Evolutionary conservation across 805 yeast genomes (phyloP), one percentile per base, ranked within the genome.

Genomic region (Candida xiaguanensis): DNA sequence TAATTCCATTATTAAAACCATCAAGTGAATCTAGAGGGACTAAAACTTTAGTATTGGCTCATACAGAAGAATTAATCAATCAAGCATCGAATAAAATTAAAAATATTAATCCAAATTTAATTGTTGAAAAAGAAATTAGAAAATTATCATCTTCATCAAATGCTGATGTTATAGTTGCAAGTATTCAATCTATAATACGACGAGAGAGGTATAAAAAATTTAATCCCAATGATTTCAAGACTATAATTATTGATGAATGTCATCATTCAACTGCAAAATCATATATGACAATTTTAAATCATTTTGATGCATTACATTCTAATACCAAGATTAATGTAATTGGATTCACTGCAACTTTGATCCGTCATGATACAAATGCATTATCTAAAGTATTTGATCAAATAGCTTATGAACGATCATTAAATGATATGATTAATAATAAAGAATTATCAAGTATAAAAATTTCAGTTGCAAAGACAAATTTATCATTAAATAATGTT

Each of bases 281-380:
- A 1, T 91, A 90, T 65, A 32, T 61, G 13, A 67, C 70, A 22
- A 69, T 89, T 1, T 55, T 87, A 38, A 56, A 66, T 3, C 70
- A 85, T 51, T 87, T 90, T 50, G 65, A 66, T 0, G 81, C 82
- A 6, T 49, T 58, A 28, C 50, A 53, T 1, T 47, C 62, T 0
- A 55, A 64, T 0, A 63, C 77, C 41, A 60, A 61, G 0, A 67
- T 82, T 2, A 74, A 78, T 1, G 76, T 87, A 0, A 66, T 87
- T 12, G 97, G 98, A 2, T 87, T 91, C 48, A 82, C 95, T 11
- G 98, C 97, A 0, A 90, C 98, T 0, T 59, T 90, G 53, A 79
- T 78, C 49, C 62, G 98, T 41, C 75, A 77, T n/a, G 98, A 90
- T 57, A 78, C 76, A 4, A 63, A 69, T 39, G 70, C 81, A 0